phyloP scores from a whole-genome alignment of 768 basidiomycete species.

The Inosperma sp. region DNA sequence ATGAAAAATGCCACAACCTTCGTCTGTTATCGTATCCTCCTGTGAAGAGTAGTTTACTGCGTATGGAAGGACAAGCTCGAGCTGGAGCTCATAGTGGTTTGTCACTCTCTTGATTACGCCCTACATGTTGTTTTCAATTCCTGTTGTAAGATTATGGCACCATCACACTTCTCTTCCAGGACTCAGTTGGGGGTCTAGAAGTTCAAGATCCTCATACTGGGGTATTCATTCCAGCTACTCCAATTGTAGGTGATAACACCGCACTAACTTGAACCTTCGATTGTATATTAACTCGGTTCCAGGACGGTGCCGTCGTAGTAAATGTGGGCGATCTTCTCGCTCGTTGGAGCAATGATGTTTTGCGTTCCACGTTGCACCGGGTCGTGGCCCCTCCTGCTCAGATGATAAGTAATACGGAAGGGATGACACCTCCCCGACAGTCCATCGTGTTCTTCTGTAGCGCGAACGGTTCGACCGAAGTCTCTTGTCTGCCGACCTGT shows the following conservation, averaged over 20 bases:
- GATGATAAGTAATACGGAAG: conserved; percentile 44
- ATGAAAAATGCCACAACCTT: conserved; percentile 78
- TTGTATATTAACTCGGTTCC: not conserved
- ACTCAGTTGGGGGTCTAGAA: conserved; percentile 75
- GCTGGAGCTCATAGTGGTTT: conserved; percentile 78
- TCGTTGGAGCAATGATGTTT: conserved; percentile 78
- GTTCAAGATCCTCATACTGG: conserved; percentile 78
- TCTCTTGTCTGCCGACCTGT: conserved; percentile 69
- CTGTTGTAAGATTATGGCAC: conserved; percentile 62
- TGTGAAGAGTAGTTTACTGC: conserved; percentile 54
- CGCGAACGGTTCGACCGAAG: conserved; percentile 63
- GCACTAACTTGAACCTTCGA: not conserved
- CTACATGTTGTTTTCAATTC: not conserved
- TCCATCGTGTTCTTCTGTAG: conserved; percentile 89
- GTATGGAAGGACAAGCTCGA: conserved; percentile 64
- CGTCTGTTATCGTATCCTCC: conserved; percentile 78
- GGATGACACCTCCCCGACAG: conserved; percentile 62
- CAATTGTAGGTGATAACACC: conserved; percentile 51
- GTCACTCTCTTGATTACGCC: conserved; percentile 4
- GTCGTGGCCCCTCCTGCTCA: conserved; percentile 68
- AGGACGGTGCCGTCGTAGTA: conserved; percentile 80
- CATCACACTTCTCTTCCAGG: conserved; percentile 79
- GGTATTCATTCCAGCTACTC: conserved; percentile 64
- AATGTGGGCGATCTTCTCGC: conserved; percentile 79
- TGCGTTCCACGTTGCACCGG: conserved; percentile 77